Percentiles rank a stretch among this genome's conserved stretches.
Evolutionary conservation across 2,329 filamentous ascomycete genomes (phyloP).

Genomic region (Aureobasidium sp.): DNA sequence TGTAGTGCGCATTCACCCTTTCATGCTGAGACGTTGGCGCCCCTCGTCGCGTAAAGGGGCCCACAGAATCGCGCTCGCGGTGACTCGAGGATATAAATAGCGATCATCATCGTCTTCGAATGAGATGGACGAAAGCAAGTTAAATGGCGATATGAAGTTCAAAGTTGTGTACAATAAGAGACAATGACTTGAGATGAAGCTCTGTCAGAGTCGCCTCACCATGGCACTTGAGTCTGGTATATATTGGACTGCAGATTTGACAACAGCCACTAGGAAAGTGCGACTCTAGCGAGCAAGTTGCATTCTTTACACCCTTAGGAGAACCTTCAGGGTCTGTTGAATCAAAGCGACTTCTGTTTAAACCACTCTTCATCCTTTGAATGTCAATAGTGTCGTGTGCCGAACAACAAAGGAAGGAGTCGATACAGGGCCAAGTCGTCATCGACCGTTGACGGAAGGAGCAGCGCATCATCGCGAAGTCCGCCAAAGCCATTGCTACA

Average conservation of each 20-base stretch:
- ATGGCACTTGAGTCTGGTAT: not conserved
- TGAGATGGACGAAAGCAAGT: not conserved
- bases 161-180: not conserved
- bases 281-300: not conserved
- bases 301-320: not conserved
- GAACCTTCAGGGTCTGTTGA: not conserved
- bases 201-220: not conserved
- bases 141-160: not conserved
- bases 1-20: not conserved
- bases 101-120: not conserved
- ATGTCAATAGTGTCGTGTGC: not conserved
- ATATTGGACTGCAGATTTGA: not conserved
- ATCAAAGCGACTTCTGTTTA: not conserved
- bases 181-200: not conserved
- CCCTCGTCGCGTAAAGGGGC: not conserved
- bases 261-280: not conserved
- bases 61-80: not conserved
- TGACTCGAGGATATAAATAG: not conserved
- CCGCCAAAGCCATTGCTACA: not conserved
- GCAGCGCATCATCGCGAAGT: not conserved
- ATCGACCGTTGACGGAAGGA: not conserved
- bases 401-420: not conserved
- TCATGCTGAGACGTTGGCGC: conserved; percentile 7
- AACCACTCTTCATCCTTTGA: not conserved
- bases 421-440: not conserved